Evolutionary conservation across 2,329 filamentous ascomycete genomes (phyloP).

Genomic region (Fusarium sp.): DNA sequence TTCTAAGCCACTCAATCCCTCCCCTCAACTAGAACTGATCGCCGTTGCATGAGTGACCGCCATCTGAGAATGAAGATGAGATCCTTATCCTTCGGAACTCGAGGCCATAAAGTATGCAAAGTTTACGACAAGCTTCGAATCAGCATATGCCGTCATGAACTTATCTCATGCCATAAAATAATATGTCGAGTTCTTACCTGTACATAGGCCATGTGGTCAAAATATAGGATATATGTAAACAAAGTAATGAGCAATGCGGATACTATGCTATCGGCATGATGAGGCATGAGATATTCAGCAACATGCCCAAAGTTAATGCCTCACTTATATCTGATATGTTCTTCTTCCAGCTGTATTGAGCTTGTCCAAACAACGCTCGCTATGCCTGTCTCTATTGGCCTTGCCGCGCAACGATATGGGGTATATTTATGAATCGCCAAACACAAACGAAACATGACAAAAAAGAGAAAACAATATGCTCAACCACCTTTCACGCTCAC

Average conservation of each 20-base stretch:
- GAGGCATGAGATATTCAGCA: neutral
- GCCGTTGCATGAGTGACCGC: slow-evolving; percentile 30
- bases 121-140: neutral
- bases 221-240: slow-evolving; percentile 2
- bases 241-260: neutral
- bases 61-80: slow-evolving; percentile 5
- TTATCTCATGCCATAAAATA: neutral
- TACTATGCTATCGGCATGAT: neutral
- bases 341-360: slow-evolving; percentile 3
- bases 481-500: slow-evolving; percentile 43
- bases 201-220: neutral
- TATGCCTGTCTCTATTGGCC: slow-evolving; percentile 23
- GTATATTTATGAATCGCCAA: slow-evolving; percentile 36
- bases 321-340: neutral
- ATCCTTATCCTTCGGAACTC: neutral
- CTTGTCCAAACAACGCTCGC: slow-evolving; percentile 31
- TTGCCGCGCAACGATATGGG: slow-evolving; percentile 27
- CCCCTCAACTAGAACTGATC: neutral
- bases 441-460: slow-evolving; percentile 31
- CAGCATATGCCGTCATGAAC: neutral
- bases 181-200: neutral
- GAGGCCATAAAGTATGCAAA: neutral
- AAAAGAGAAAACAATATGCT: slow-evolving; percentile 5
- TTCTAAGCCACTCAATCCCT: neutral
- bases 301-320: neutral